Percentiles rank a stretch among this genome's conserved stretches.
Evolutionary conservation across 2,329 filamentous ascomycete genomes (phyloP).

Genomic region (Cercospora canescens): DNA sequence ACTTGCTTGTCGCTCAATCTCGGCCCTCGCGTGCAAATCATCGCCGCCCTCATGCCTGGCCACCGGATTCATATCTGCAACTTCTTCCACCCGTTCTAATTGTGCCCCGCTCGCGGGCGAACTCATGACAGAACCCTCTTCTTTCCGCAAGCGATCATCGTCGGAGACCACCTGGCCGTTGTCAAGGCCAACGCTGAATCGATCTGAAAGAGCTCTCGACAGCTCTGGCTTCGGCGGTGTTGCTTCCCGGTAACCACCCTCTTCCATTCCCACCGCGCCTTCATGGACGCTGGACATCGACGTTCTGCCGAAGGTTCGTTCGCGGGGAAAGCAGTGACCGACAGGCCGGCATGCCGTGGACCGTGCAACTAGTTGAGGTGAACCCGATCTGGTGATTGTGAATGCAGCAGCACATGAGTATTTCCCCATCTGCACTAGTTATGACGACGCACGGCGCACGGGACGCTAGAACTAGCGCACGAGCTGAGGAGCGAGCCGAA

Average conservation of each 20-base stretch:
- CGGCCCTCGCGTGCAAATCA: conserved; percentile 16
- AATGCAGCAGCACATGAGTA: neutral
- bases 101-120: conserved; percentile 1
- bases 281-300: conserved; percentile 32
- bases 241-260: conserved; percentile 22
- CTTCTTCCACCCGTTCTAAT: neutral
- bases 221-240: conserved; percentile 12
- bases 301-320: conserved; percentile 7
- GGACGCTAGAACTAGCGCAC: neutral
- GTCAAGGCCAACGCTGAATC: conserved; percentile 12
- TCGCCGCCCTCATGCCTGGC: conserved; percentile 6
- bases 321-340: neutral
- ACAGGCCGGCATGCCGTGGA: conserved; percentile 4
- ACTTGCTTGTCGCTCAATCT: conserved; percentile 33
- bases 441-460: neutral
- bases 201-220: conserved; percentile 16
- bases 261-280: conserved; percentile 18
- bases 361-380: neutral
- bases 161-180: neutral
- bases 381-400: neutral
- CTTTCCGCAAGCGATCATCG: neutral
- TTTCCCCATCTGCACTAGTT: neutral
- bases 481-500: neutral
- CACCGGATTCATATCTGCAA: neutral
- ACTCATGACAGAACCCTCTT: conserved; percentile 5